Conservation (phyloP, 352 stramenopile species). For the Aphanomyces invadans region DNA sequence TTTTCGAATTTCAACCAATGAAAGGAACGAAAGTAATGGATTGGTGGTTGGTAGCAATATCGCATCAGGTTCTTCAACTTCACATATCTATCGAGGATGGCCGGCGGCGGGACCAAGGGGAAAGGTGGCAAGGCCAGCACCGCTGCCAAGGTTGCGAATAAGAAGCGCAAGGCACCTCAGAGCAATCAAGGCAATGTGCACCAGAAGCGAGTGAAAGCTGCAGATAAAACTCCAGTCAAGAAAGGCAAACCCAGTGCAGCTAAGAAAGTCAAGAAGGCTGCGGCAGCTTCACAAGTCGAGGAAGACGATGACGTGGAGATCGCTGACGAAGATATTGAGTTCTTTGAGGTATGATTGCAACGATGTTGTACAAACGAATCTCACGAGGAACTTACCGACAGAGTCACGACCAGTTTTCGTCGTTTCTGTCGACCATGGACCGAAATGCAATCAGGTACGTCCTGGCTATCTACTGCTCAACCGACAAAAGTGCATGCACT, state of each 20-base stretch:
- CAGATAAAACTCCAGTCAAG: constrained; percentile 3
- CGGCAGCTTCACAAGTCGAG: constrained; percentile 49
- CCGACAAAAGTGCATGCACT: too few relatives aligned
- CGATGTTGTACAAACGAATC: not conserved
- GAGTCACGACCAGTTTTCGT: constrained; percentile 38
- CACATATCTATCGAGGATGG: not conserved
- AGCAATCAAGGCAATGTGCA: constrained; percentile 2
- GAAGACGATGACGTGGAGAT: constrained; percentile 77
- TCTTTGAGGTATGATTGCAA: constrained; percentile 12
- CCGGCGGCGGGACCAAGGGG: constrained; percentile 7
- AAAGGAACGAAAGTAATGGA: not conserved
- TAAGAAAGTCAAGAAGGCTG: constrained; percentile 31
- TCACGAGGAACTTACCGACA: not conserved
- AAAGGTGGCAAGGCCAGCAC: constrained; percentile 1
- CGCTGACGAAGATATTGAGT: constrained; percentile 49
- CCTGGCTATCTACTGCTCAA: too few relatives aligned
- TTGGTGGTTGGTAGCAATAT: constrained; percentile 10
- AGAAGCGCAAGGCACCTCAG: constrained; percentile 11
- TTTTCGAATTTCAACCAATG: not conserved
- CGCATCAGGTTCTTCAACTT: constrained; percentile 3
- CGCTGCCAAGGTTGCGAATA: not conserved
- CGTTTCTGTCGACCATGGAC: constrained; percentile 78
- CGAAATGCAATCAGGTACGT: constrained; percentile 42
- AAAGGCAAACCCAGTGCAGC: constrained; percentile 3
- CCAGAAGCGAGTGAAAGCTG: constrained; percentile 5